These are phyloP conservation scores for Asclepias syriaca DNA, from an alignment of 257 asterid species.

Conservation along the genomic window DNA sequence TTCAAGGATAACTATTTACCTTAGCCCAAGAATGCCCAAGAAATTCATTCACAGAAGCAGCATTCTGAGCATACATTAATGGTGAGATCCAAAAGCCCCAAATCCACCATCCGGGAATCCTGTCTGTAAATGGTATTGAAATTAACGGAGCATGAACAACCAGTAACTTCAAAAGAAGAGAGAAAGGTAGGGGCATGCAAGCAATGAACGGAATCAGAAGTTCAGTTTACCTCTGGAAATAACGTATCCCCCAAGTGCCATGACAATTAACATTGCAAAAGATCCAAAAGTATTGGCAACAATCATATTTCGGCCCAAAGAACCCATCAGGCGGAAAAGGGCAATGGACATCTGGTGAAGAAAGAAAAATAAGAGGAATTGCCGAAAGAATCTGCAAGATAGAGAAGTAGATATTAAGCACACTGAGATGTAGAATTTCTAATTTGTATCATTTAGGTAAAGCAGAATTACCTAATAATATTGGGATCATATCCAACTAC, in stretches of 20 bases:
- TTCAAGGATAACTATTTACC: constrained; percentile 34
- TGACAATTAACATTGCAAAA: constrained; percentile 86
- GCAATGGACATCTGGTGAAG: constrained; percentile 89
- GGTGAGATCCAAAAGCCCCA: constrained; percentile 99
- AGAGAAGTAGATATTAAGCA: constrained; percentile 5
- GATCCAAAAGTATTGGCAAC: constrained; percentile 99
- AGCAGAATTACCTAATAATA: constrained; percentile 49
- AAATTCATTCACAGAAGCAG: constrained; percentile 89
- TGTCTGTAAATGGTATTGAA: constrained; percentile 46
- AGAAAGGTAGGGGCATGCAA: neutral
- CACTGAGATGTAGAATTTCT: neutral
- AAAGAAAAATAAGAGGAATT: constrained; percentile 70
- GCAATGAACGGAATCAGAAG: neutral
- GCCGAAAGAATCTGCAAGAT: constrained; percentile 66
- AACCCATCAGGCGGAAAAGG: constrained; percentile 88
- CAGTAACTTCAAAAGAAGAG: constrained; percentile 1
- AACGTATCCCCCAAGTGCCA: constrained; percentile 94
- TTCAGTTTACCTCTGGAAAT: constrained; percentile 77
- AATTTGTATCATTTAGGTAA: neutral
- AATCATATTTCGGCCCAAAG: constrained; percentile 90
- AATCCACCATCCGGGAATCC: constrained; percentile 94
- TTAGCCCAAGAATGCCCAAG: constrained; percentile 89
- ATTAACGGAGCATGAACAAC: neutral
- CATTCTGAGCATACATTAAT: constrained; percentile 86
- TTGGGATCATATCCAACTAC: constrained; percentile 92